Percentiles rank a stretch among this genome's conserved stretches.
These are phyloP conservation scores for Macrolepiota fuliginosa DNA, from an alignment of 768 basidiomycete species.

Conservation along the genomic window DNA sequence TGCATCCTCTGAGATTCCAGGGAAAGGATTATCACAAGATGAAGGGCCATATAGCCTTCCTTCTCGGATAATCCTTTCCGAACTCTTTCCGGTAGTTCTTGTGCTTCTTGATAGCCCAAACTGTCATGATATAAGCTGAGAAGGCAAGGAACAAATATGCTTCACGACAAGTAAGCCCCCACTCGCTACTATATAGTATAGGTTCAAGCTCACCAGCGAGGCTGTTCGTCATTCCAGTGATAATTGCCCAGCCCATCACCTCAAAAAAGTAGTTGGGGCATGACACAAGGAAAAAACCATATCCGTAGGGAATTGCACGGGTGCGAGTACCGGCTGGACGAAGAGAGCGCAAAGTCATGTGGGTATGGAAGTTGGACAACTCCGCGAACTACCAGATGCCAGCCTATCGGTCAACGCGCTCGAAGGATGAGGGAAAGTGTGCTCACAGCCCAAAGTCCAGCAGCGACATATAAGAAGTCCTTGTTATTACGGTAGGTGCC, in stretches of 20 bases:
- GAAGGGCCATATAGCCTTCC: conserved; percentile 83
- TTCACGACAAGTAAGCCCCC: conserved; percentile 22
- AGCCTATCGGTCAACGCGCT: conserved; percentile 5
- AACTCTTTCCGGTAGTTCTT: conserved; percentile 90
- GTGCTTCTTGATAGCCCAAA: conserved; percentile 94
- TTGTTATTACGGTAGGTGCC: conserved; percentile 65
- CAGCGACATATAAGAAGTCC: conserved; percentile 63
- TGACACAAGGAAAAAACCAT: conserved; percentile 84
- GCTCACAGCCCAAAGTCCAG: conserved; percentile 76
- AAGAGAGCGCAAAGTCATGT: conserved; percentile 78
- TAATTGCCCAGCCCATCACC: conserved; percentile 66
- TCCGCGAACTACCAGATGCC: conserved; percentile 66
- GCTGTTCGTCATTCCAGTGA: conserved; percentile 78
- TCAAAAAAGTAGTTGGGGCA: conserved; percentile 98
- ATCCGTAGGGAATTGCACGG: conserved; percentile 89
- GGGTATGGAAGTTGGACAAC: conserved; percentile 80
- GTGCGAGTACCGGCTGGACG: conserved; percentile 77
- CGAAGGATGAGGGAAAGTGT: not conserved
- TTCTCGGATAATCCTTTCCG: conserved; percentile 75
- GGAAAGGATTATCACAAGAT: conserved; percentile 50
- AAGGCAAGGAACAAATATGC: conserved; percentile 66
- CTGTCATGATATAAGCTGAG: conserved; percentile 63
- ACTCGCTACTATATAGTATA: not conserved
- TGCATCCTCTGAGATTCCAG: too few species aligned
- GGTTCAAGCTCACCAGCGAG: conserved; percentile 55